A percentile compares a stretch with the other conserved stretches of the same genome.
Evolutionary conservation across 441 rosid species (phyloP).

Genomic region (Brassica hybrid): DNA sequence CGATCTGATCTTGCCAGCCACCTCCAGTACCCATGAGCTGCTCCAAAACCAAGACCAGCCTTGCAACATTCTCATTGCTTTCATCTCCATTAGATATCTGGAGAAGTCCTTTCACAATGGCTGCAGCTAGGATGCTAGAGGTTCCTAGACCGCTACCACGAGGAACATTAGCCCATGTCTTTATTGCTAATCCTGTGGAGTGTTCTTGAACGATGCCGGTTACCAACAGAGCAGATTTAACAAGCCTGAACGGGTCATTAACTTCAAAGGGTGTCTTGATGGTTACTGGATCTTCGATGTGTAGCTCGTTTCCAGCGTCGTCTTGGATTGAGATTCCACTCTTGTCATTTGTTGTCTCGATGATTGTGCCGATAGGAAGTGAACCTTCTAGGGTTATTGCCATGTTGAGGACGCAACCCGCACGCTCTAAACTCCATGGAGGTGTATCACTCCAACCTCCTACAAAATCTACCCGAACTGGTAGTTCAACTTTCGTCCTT

Average conservation of each 20-base stretch:
- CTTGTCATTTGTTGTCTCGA: conserved; percentile 62
- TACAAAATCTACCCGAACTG: conserved; percentile 92
- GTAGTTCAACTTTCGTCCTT: conserved; percentile 76
- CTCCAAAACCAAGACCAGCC: conserved; percentile 87
- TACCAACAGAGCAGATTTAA: conserved; percentile 84
- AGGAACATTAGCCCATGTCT: conserved; percentile 92
- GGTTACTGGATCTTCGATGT: conserved; percentile 54
- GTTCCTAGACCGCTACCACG: conserved; percentile 97
- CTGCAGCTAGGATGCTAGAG: conserved; percentile 96
- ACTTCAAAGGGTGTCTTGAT: conserved; percentile 69
- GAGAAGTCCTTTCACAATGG: conserved; percentile 86
- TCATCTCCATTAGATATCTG: conserved; percentile 75
- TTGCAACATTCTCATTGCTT: conserved; percentile 82
- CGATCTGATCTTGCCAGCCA: conserved; percentile 98
- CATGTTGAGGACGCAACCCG: conserved; percentile 92
- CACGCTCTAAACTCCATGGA: conserved; percentile 98
- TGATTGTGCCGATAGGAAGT: conserved; percentile 88
- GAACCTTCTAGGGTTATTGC: conserved; percentile 79
- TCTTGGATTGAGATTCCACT: conserved; percentile 67
- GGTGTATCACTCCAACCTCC: conserved; percentile 99
- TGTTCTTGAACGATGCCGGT: conserved; percentile 65
- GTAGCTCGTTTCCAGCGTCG: conserved; percentile 68
- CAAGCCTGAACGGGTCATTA: conserved; percentile 77
- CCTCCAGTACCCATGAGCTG: conserved; percentile 99
- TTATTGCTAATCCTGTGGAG: conserved; percentile 59